Base-by-base conservation (phyloP, 768 basidiomycete genomes). In the Serendipita sp. region DNA sequence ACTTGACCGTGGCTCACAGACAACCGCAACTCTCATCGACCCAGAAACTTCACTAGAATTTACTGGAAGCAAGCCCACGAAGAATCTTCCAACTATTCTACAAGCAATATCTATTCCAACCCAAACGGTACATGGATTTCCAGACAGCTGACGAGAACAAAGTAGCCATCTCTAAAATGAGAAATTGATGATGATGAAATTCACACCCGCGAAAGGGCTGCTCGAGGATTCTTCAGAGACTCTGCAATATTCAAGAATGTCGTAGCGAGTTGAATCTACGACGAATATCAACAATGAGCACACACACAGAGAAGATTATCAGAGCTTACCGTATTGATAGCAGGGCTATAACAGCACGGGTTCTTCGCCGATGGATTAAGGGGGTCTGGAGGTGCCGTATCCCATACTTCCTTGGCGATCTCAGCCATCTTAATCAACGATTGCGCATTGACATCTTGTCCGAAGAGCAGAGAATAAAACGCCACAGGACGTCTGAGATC, bases 401-500 rank as follows among this genome's bases (percentile, higher is more conserved):
- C 78, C 66, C 83, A 79, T 2, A 78, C 74, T 53, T 80, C 77
- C 3, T 68, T 69, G 0, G 83, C 83, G n/a, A 83, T 76, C 3
- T 77, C 70, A 0, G 77, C 76, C 84, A 85, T 85, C 16, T 77
- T 73, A 30, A 75, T 75, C 28, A 85, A 71, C 11, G 66, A 48
- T 68, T 66, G 3, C 5, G 47, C 47, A 67, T 69, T 5, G 47
- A 69, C 37, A 8, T 73, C 68, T 0, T 73, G 72, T 3, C 81
- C 84, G 46, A 85, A 85, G 0, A 80, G 77, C n/a, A 85, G 79
- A 0, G 83, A 70, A 51, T 85, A 83, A 68, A 85, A 80, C 0
- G 83, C 82, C 0, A 83, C 72, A 0, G 82, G 72, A 72, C 81
- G 80, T 11, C 83, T 84, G 38, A 3, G 10, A 18, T 3, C 10